phyloP scores from a whole-genome alignment of 345 rosid species.

The Euphorbia pulcherrima region DNA sequence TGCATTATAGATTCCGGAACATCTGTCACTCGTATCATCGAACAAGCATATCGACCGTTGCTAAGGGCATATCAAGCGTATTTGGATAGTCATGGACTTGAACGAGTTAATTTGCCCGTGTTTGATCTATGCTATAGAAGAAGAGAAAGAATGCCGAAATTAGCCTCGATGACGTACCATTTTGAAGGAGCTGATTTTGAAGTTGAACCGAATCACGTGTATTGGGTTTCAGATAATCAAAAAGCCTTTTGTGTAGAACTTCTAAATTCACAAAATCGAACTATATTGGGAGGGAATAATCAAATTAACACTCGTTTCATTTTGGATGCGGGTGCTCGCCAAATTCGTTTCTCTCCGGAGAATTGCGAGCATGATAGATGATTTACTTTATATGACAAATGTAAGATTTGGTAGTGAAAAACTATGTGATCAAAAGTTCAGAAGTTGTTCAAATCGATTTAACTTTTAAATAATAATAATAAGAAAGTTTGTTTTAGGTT shows the following conservation, averaged over 20 bases:
- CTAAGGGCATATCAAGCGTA: conserved; percentile 1
- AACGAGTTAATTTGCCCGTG: not conserved
- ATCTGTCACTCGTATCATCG: not conserved
- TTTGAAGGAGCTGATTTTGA: conserved; percentile 13
- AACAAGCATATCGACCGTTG: not conserved
- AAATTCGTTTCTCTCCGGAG: not conserved
- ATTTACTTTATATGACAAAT: no score
- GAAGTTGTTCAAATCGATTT: no score
- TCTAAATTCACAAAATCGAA: no score
- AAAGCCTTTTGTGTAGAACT: not conserved
- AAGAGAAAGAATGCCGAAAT: not conserved
- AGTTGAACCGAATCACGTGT: not conserved
- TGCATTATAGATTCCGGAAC: conserved; percentile 22
- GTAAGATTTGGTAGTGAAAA: no score
- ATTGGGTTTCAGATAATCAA: not conserved
- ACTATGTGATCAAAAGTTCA: no score
- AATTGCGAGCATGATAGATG: not conserved
- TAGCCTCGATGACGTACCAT: conserved; percentile 9
- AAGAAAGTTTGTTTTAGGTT: no score
- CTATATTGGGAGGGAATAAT: not conserved
- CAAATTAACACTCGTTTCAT: conserved; percentile 3
- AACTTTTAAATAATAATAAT: no score
- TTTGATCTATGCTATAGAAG: not conserved
- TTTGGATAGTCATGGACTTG: not conserved
- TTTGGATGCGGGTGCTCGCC: not conserved